These are phyloP conservation scores for Gelatoporia subvermispora DNA, from an alignment of 768 basidiomycete genomes.

Conservation along the genomic window DNA sequence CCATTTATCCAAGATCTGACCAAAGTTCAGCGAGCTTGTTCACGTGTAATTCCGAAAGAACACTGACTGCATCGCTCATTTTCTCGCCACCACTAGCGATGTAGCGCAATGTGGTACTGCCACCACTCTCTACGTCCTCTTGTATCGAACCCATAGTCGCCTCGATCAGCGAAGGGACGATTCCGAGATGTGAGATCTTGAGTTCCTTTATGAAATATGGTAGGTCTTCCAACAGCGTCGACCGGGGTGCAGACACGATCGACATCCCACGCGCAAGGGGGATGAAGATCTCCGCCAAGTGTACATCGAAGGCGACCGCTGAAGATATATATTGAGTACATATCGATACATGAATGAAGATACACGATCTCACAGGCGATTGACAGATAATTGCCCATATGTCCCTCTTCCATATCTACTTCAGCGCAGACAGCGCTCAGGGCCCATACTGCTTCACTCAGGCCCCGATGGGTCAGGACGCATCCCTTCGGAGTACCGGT, in stretches of 20 bases:
- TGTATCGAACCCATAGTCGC: slow-evolving; percentile 35
- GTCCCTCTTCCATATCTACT: slow-evolving; percentile 16
- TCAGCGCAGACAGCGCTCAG: slow-evolving; percentile 21
- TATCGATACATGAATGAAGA: neutral
- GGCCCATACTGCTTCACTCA: slow-evolving; percentile 27
- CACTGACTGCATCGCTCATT: slow-evolving; percentile 43
- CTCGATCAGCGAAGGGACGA: slow-evolving; percentile 50
- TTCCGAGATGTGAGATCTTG: slow-evolving; percentile 43
- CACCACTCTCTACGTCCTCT: slow-evolving; percentile 23
- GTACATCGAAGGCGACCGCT: slow-evolving; percentile 53
- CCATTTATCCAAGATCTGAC: slow-evolving; percentile 42
- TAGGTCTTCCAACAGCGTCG: slow-evolving; percentile 36
- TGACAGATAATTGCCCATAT: slow-evolving; percentile 19
- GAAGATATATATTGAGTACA: slow-evolving; percentile 2
- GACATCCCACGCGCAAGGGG: slow-evolving; percentile 41
- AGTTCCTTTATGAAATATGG: slow-evolving; percentile 34
- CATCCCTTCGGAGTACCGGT: slow-evolving; percentile 51
- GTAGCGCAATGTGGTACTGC: slow-evolving; percentile 33
- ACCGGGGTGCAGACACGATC: slow-evolving; percentile 36
- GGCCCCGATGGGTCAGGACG: slow-evolving; percentile 32
- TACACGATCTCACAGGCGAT: slow-evolving; percentile 36
- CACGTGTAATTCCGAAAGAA: neutral
- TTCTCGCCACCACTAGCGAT: slow-evolving; percentile 50
- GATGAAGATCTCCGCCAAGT: slow-evolving; percentile 40
- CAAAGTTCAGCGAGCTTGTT: neutral